Conservation (phyloP, 768 basidiomycete species). For the Trametes cubensis region DNA sequence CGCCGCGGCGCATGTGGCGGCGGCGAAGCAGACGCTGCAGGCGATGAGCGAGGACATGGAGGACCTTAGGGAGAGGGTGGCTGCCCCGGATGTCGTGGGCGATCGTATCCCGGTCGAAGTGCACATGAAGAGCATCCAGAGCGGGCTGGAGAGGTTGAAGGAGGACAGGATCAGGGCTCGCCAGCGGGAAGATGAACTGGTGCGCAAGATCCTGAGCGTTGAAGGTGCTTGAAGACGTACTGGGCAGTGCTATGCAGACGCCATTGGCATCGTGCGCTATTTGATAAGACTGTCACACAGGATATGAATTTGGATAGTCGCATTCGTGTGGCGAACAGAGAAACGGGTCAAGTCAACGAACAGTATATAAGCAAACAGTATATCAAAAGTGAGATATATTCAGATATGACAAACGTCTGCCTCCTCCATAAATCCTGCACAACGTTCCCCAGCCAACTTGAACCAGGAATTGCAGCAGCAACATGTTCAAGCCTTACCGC, state of each 20-base stretch:
- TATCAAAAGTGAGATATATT: too few species aligned
- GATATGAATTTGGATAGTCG: too few species aligned
- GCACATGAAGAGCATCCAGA: conserved; percentile 72
- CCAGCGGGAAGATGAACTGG: conserved; percentile 44
- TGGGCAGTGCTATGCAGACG: background rate
- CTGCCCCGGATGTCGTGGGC: conserved; percentile 64
- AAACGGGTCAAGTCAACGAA: too few species aligned
- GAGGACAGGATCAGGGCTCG: conserved; percentile 58
- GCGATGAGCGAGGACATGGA: conserved; percentile 75
- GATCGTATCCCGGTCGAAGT: conserved; percentile 69
- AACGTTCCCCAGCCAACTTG: too few species aligned
- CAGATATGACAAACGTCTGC: too few species aligned
- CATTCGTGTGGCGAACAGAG: too few species aligned
- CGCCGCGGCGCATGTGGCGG: conserved; percentile 68
- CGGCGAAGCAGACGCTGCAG: conserved; percentile 61
- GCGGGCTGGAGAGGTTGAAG: conserved; percentile 62
- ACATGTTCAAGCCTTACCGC: background rate
- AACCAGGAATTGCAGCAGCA: too few species aligned
- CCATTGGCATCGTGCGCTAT: background rate
- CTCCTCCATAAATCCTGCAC: too few species aligned
- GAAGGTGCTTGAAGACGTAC: background rate
- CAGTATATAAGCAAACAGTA: too few species aligned
- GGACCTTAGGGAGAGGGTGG: conserved; percentile 71
- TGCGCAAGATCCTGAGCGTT: conserved; percentile 30
- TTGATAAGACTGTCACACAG: too few species aligned